Conservation (phyloP, 768 basidiomycete genomes). For the Lanmaoa rubissima region DNA sequence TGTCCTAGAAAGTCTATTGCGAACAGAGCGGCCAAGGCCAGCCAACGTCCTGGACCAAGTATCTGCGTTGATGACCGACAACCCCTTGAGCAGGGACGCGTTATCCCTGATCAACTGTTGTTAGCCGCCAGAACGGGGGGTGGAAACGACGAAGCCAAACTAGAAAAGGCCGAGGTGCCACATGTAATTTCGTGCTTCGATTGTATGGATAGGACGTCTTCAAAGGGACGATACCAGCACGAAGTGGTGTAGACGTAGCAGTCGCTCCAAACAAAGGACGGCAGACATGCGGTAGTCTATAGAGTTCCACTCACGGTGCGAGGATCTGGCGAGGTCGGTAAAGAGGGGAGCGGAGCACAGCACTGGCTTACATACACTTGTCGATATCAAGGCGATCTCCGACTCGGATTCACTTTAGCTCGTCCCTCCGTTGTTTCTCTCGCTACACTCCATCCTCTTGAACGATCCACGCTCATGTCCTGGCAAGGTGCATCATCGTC, state of each 20-base stretch:
- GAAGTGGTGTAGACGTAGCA: not conserved
- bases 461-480: conserved; percentile 47
- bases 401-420: not conserved
- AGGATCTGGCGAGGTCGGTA: not conserved
- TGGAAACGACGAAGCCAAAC: not conserved
- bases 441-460: conserved; percentile 1
- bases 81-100: not conserved
- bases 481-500: conserved; percentile 63
- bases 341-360: not conserved
- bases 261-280: not conserved
- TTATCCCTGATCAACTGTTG: not conserved
- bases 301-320: not conserved
- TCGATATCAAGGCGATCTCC: conserved; percentile 33
- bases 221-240: not conserved
- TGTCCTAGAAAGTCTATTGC: not conserved
- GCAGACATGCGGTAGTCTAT: not conserved
- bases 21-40: not conserved
- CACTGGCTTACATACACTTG: conserved; percentile 29
- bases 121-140: not conserved
- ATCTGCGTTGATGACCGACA: not conserved
- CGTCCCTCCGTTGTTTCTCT: not conserved
- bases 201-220: not conserved
- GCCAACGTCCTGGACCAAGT: not conserved
- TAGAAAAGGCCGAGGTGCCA: not conserved
- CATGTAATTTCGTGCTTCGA: not conserved